These are phyloP conservation scores for Eucalyptus pumila DNA, from an alignment of 345 rosid species.

Conservation along the genomic window DNA sequence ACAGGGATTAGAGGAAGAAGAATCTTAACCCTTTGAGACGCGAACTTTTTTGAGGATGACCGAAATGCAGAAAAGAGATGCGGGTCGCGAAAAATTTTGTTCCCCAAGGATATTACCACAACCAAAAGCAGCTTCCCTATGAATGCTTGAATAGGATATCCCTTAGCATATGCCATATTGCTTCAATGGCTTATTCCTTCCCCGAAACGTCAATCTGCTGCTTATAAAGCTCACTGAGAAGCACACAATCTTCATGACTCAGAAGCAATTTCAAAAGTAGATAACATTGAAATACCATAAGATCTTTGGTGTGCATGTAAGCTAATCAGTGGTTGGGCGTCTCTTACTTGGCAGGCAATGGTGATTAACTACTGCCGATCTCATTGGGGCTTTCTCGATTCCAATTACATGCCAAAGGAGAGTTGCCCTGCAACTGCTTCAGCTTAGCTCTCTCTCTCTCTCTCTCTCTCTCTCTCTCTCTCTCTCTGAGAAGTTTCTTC, in stretches of 20 bases:
- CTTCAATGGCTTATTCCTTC: not conserved
- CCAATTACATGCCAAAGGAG: slow-evolving; percentile 34
- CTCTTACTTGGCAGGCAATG: slow-evolving; percentile 22
- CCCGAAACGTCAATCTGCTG: not conserved
- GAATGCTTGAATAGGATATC: not conserved
- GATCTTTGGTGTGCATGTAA: not conserved
- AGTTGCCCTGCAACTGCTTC: slow-evolving; percentile 26
- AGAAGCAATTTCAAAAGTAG: not conserved
- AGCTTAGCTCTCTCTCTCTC: not conserved
- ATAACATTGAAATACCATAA: not conserved
- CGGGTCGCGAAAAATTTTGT: not conserved
- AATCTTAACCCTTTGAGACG: not conserved
- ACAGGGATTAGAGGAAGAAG: not conserved
- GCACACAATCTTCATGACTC: not conserved
- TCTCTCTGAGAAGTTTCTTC: not conserved
- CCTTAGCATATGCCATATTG: not conserved
- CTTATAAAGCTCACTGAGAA: not conserved
- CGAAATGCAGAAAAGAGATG: not conserved
- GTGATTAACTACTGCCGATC: not conserved
- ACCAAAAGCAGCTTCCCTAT: not conserved
- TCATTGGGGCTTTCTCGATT: not conserved
- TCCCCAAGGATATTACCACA: not conserved
- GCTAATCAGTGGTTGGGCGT: slow-evolving; percentile 22
- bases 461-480: not conserved
- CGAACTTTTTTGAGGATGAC: not conserved